These are phyloP conservation scores for Orbilia quercus DNA, from an alignment of 2,329 filamentous ascomycete species.

Conservation along the genomic window DNA sequence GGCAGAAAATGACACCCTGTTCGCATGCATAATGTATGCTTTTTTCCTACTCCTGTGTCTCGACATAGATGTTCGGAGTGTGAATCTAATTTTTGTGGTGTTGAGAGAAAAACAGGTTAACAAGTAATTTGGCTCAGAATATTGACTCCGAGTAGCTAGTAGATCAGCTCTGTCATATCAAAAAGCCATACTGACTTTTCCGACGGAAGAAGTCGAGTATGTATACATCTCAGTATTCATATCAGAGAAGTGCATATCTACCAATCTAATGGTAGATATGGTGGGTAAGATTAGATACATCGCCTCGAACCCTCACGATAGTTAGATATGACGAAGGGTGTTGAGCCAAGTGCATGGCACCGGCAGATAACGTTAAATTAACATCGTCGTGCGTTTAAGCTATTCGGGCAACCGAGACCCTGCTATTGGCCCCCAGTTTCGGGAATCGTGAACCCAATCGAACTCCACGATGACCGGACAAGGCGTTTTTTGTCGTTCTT, in stretches of 20 bases:
- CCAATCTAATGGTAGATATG: no score
- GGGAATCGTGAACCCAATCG: conserved; percentile 30
- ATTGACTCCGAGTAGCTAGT: conserved; percentile 20
- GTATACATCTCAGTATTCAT: neutral
- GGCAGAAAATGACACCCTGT: neutral
- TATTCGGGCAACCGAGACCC: conserved; percentile 23
- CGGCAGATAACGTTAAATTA: conserved; percentile 54
- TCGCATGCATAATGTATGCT: neutral
- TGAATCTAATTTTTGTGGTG: no score
- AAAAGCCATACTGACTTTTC: neutral
- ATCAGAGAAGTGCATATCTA: no score
- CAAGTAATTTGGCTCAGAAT: conserved; percentile 4
- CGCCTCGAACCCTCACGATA: no score
- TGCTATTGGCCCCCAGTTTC: conserved; percentile 16
- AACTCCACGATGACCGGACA: neutral
- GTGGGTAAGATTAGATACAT: no score
- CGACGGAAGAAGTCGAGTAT: neutral
- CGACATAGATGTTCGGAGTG: neutral
- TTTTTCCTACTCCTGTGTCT: conserved; percentile 1
- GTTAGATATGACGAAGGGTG: conserved; percentile 12
- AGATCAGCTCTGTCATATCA: no score
- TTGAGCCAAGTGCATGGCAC: neutral
- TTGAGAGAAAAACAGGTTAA: conserved; percentile 14
- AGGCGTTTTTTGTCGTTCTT: conserved; percentile 20
- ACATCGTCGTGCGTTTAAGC: conserved; percentile 54